Percentiles rank a stretch among this genome's conserved stretches.
phyloP scores from a whole-genome alignment of 805 yeast genomes.

The Clavispora asparagi region DNA sequence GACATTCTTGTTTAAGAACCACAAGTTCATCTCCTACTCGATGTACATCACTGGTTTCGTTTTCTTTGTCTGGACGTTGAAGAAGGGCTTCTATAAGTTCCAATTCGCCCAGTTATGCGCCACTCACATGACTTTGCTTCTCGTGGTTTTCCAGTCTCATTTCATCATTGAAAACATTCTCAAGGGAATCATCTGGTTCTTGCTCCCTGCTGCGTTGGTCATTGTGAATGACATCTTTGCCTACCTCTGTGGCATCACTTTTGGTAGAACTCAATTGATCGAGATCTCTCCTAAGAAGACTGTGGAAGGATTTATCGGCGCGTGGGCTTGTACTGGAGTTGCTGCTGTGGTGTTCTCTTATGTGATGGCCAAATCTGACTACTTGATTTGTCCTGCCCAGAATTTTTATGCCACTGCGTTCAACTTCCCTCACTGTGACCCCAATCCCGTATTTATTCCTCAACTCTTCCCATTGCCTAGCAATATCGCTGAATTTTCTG shows the following conservation, averaged over 20 bases:
- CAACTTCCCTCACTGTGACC: slow-evolving; percentile 64
- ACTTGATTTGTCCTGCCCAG: slow-evolving; percentile 83
- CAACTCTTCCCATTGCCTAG: slow-evolving; percentile 75
- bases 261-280: slow-evolving; percentile 88
- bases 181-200: slow-evolving; percentile 90
- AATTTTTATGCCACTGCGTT: slow-evolving; percentile 59
- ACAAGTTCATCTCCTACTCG: slow-evolving; percentile 77
- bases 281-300: slow-evolving; percentile 96
- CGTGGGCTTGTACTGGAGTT: slow-evolving; percentile 88
- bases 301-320: slow-evolving; percentile 95
- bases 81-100: slow-evolving; percentile 83
- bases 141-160: slow-evolving; percentile 93
- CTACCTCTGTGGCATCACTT: slow-evolving; percentile 92
- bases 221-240: slow-evolving; percentile 95
- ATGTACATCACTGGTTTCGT: slow-evolving; percentile 84
- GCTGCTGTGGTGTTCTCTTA: slow-evolving; percentile 66
- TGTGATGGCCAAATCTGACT: slow-evolving; percentile 59
- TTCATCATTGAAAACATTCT: slow-evolving; percentile 84
- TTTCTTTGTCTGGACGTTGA: slow-evolving; percentile 81
- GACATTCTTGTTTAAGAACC: slow-evolving; percentile 64
- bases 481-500: slow-evolving; percentile 46
- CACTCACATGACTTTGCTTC: slow-evolving; percentile 86
- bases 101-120: slow-evolving; percentile 92
- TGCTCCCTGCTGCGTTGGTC: slow-evolving; percentile 86
- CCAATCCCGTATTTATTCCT: slow-evolving; percentile 84